phyloP scores from a whole-genome alignment of 1,139 yeast genomes.

The Suhomyces yuchorum region DNA sequence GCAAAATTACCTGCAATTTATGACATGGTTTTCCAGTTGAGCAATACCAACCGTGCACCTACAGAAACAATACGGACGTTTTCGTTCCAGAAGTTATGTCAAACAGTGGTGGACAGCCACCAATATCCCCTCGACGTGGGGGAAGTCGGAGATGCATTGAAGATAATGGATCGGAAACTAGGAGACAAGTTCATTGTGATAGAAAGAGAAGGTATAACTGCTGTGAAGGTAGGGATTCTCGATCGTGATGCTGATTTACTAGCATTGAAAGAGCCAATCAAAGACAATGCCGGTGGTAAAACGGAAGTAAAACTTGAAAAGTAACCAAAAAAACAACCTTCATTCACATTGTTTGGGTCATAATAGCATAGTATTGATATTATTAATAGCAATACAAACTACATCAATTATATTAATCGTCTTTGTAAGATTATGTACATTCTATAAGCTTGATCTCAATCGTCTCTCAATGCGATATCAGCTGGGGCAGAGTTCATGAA shows the following conservation, averaged over 20 bases:
- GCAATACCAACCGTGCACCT: slow-evolving; percentile 9
- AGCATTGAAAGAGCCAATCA: slow-evolving; percentile 6
- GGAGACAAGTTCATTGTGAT: slow-evolving; percentile 19
- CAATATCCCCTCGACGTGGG: slow-evolving; percentile 33
- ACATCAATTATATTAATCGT: not conserved
- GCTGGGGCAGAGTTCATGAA: slow-evolving; percentile 92
- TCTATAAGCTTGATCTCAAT: slow-evolving; percentile 7
- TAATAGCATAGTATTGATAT: too few relatives aligned
- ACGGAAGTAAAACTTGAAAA: too few relatives aligned
- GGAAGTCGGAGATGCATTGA: slow-evolving; percentile 36
- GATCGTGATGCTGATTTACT: slow-evolving; percentile 31
- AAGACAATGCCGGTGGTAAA: not conserved
- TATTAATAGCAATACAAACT: not conserved
- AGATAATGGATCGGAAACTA: slow-evolving; percentile 22
- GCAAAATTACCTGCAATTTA: slow-evolving; percentile 46
- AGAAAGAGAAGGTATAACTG: slow-evolving; percentile 28
- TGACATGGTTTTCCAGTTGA: slow-evolving; percentile 38
- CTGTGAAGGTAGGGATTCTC: slow-evolving; percentile 30
- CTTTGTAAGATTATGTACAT: slow-evolving; percentile 7
- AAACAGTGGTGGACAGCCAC: slow-evolving; percentile 39
- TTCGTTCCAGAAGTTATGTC: slow-evolving; percentile 29
- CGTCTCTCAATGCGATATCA: slow-evolving; percentile 71
- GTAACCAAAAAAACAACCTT: too few relatives aligned
- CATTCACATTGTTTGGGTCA: too few relatives aligned
- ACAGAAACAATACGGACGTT: slow-evolving; percentile 19